Conservation (phyloP, 2,329 filamentous ascomycete genomes). For the Sporothrix brasiliensis region DNA sequence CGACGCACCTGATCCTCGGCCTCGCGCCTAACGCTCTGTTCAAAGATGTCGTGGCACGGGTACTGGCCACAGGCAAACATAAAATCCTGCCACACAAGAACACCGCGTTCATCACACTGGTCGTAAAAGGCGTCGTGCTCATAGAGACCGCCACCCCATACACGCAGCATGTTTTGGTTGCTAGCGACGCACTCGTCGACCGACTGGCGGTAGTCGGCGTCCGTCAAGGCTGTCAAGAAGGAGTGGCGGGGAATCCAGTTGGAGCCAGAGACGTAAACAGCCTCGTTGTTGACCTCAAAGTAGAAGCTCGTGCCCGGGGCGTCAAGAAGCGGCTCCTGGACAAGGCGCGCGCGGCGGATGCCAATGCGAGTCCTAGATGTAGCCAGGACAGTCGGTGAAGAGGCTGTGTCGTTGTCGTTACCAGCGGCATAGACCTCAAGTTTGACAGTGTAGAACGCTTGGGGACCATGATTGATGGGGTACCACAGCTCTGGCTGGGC, state of each 20-base stretch:
- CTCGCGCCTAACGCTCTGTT: constrained; percentile 62
- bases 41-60: constrained; percentile 57
- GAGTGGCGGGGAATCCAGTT: constrained; percentile 82
- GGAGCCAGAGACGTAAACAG: constrained; percentile 76
- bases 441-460: constrained; percentile 42
- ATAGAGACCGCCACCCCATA: constrained; percentile 74
- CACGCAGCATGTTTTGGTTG: constrained; percentile 76
- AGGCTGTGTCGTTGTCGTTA: constrained; percentile 39
- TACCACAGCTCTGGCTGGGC: constrained; percentile 55
- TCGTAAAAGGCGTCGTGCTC: constrained; percentile 70
- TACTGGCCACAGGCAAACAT: constrained; percentile 70
- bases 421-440: constrained; percentile 62
- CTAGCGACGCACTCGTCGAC: constrained; percentile 71
- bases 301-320: constrained; percentile 31
- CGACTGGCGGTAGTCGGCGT: constrained; percentile 65
- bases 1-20: constrained; percentile 69
- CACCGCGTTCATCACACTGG: constrained; percentile 67
- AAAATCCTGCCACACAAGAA: constrained; percentile 77
- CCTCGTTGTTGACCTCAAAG: constrained; percentile 40
- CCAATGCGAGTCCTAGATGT: constrained; percentile 45
- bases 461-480: constrained; percentile 29
- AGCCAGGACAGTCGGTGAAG: constrained; percentile 67
- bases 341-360: constrained; percentile 25
- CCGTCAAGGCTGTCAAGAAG: constrained; percentile 69
- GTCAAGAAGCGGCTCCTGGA: constrained; percentile 27